These are phyloP conservation scores for Raffaelea ambrosiae DNA, from an alignment of 2,329 filamentous ascomycete genomes.

Conservation along the genomic window DNA sequence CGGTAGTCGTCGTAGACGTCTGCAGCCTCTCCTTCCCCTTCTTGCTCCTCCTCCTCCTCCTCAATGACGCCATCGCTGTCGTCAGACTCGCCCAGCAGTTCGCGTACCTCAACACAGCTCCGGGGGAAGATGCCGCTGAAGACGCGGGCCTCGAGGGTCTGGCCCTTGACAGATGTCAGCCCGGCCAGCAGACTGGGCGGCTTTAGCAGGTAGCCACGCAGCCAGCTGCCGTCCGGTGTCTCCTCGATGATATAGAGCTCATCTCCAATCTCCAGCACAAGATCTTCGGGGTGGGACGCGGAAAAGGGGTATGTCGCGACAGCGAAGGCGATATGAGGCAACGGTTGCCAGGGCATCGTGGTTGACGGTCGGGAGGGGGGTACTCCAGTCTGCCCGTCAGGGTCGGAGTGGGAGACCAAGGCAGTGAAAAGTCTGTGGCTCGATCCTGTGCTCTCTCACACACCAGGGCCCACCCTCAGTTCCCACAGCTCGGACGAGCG, in stretches of 20 bases:
- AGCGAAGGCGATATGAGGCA: constrained; percentile 95
- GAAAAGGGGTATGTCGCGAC: constrained; percentile 93
- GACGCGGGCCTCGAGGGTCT: constrained; percentile 89
- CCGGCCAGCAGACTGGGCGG: constrained; percentile 89
- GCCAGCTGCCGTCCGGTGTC: constrained; percentile 85
- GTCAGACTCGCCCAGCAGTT: constrained; percentile 73
- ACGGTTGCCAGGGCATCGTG: constrained; percentile 89
- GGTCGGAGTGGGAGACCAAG: neutral
- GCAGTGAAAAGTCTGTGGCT: neutral
- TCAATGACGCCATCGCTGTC: constrained; percentile 37
- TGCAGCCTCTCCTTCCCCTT: constrained; percentile 21
- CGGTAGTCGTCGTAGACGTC: constrained; percentile 1
- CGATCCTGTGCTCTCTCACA: neutral
- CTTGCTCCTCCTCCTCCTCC: constrained; percentile 19
- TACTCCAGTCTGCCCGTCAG: neutral
- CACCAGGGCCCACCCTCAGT: neutral
- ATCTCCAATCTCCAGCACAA: constrained; percentile 95
- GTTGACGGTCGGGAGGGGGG: neutral
- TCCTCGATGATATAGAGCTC: constrained; percentile 98
- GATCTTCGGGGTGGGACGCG: constrained; percentile 76
- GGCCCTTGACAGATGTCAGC: constrained; percentile 80
- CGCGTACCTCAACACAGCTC: constrained; percentile 89
- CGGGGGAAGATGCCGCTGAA: constrained; percentile 98
- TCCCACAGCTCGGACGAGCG: too few relatives aligned
- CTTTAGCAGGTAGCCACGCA: constrained; percentile 89